Base-by-base conservation (phyloP, 352 stramenopile species). In the Phytophthora multivora region DNA sequence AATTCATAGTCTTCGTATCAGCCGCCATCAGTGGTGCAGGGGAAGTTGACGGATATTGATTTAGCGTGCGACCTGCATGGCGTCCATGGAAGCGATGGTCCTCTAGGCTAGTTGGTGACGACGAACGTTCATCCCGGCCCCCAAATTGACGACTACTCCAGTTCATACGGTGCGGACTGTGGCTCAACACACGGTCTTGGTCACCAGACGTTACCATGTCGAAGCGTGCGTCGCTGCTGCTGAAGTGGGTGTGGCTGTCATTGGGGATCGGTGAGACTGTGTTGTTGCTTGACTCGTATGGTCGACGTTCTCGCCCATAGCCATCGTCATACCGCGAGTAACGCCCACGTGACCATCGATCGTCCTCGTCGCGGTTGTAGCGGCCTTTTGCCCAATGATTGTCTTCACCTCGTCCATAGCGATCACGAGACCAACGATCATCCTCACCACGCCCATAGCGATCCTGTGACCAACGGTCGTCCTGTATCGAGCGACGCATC, bases 201-300 rank as follows among this genome's bases (percentile, higher is more conserved):
- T 55, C 55, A 2, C 46, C 51, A 19, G 51, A 55, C 41, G 33
- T 31, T 16, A 68, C 10, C 21, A 54, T 48, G 23, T 75, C 63
- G 49, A 70, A 75, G 4, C 68, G 64, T 19, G 62, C 63, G 43
- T 75, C 68, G 19, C 68, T 75, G 35, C 56, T 49, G 18, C 64
- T 80, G 47, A 70, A 80, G 49, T 65, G 51, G 5, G 59, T 64
- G 46, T 61, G 42, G 25, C 26, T 61, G 25, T 64, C 56, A 30
- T 56, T 52, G 0, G 52, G 49, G 5, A 58, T 41, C 3, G 60
- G 55, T 15, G 19, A 63, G 12, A 61, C 35, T 4, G 18, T 18
- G 8, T 16, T 46, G 23, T 36, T 56, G 15, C 10, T 36, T 5
- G 46, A 19, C 33, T 58, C 41, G 23, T 45, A 21, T 4, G 28